A percentile compares a stretch with the other conserved stretches of the same genome.
These are phyloP conservation scores for Ascochyta rabiei DNA, from an alignment of 2,329 filamentous ascomycete genomes.

Conservation along the genomic window DNA sequence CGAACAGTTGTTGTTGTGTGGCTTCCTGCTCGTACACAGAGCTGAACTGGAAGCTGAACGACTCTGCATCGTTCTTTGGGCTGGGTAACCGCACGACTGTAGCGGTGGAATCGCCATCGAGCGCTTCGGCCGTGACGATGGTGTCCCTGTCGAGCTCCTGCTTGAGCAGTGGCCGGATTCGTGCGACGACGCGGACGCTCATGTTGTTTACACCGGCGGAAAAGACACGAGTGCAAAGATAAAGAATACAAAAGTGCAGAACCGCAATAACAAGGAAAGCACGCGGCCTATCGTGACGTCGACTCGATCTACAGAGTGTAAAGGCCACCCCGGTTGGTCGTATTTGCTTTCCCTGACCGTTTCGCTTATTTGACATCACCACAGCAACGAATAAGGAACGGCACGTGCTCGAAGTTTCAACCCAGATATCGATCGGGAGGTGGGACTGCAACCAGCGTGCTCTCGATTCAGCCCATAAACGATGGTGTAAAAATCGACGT, in stretches of 20 bases:
- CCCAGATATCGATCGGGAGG: background rate
- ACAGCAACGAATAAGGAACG: slow-evolving; percentile 8
- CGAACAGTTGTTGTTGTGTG: slow-evolving; percentile 86
- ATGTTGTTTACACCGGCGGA: slow-evolving; percentile 33
- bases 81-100: slow-evolving; percentile 86
- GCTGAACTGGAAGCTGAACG: slow-evolving; percentile 94
- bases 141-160: slow-evolving; percentile 86
- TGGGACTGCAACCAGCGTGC: background rate
- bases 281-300: slow-evolving; percentile 38
- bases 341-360: slow-evolving; percentile 16
- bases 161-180: slow-evolving; percentile 85
- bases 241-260: slow-evolving; percentile 28
- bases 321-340: slow-evolving; percentile 17
- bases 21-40: slow-evolving; percentile 83
- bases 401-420: slow-evolving; percentile 20
- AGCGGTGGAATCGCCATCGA: slow-evolving; percentile 49
- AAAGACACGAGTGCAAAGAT: slow-evolving; percentile 13
- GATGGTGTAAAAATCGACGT: too few species aligned
- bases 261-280: slow-evolving; percentile 42
- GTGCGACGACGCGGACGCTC: slow-evolving; percentile 84
- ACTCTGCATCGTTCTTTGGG: slow-evolving; percentile 88
- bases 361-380: slow-evolving; percentile 9
- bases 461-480: too few species aligned
- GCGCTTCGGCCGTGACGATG: slow-evolving; percentile 71
- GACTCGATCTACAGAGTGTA: slow-evolving; percentile 24